Percentiles rank a stretch among this genome's conserved stretches.
phyloP scores from a whole-genome alignment of 2,329 filamentous ascomycete species.

The Canariomyces notabilis region DNA sequence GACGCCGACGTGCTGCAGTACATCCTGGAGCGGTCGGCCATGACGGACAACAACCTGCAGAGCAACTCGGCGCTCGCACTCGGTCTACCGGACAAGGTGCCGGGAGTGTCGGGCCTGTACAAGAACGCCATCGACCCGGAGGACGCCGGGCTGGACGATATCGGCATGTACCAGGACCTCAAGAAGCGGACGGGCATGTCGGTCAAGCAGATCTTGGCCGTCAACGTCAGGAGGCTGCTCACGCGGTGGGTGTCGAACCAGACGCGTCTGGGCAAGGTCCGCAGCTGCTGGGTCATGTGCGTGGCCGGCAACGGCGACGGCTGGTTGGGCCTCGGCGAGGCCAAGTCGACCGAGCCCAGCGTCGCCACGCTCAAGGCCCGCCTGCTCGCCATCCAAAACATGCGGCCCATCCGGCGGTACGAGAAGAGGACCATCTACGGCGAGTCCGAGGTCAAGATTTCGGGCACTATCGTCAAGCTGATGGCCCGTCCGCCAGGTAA shows the following conservation, averaged over 20 bases:
- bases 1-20: constrained; percentile 31
- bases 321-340: constrained; percentile 81
- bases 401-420: constrained; percentile 87
- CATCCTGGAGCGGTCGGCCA: constrained; percentile 33
- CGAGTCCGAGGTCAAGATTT: constrained; percentile 75
- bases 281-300: constrained; percentile 66
- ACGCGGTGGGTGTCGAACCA: constrained; percentile 77
- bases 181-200: constrained; percentile 52
- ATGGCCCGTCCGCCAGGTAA: constrained; percentile 82
- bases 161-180: constrained; percentile 46
- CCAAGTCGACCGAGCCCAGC: constrained; percentile 71
- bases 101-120: constrained; percentile 49
- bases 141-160: constrained; percentile 47
- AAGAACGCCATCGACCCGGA: constrained; percentile 44
- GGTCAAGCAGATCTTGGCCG: constrained; percentile 44
- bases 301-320: constrained; percentile 86
- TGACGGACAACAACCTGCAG: constrained; percentile 30
- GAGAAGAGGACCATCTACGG: constrained; percentile 91
- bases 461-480: constrained; percentile 79
- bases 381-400: constrained; percentile 80
- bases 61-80: constrained; percentile 43
- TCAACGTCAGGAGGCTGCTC: constrained; percentile 70
- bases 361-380: constrained; percentile 68
- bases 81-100: constrained; percentile 47
- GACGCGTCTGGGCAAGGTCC: constrained; percentile 92